Percentiles rank a stretch among this genome's conserved stretches.
phyloP scores from a whole-genome alignment of 306 rosid genomes.

The Biancaea sappan region DNA sequence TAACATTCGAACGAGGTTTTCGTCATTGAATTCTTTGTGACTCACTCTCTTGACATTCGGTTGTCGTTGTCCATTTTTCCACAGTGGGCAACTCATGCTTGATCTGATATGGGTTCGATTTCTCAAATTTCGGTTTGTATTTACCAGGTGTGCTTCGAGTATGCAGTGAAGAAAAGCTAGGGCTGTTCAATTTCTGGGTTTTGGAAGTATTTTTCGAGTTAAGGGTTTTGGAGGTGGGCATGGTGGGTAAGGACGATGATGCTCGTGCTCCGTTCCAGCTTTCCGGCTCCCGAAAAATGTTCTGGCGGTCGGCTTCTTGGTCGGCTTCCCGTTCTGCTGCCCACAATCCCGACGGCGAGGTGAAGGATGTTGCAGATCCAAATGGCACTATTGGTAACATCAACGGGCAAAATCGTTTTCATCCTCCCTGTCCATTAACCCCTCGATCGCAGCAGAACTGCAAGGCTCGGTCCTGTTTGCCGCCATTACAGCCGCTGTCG shows the following conservation, averaged over 20 bases:
- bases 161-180: conserved; percentile 11
- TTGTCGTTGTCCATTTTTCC: not conserved
- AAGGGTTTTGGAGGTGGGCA: conserved; percentile 44
- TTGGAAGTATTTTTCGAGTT: not conserved
- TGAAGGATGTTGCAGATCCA: conserved; percentile 55
- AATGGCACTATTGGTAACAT: conserved; percentile 41
- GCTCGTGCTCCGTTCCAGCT: conserved; percentile 55
- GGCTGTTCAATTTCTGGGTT: conserved; percentile 22
- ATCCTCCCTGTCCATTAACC: conserved; percentile 81
- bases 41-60: not conserved
- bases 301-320: conserved; percentile 81
- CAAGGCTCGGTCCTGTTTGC: conserved; percentile 84
- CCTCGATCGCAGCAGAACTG: conserved; percentile 92
- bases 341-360: conserved; percentile 38
- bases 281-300: conserved; percentile 52
- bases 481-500: conserved; percentile 91
- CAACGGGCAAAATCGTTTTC: conserved; percentile 55
- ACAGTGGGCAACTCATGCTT: too few relatives aligned
- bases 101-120: conserved; percentile 43
- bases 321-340: conserved; percentile 57
- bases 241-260: conserved; percentile 75
- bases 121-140: conserved; percentile 32
- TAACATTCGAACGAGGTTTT: conserved; percentile 17
- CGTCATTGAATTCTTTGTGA: not conserved
- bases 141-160: conserved; percentile 12